Percentiles rank a stretch among this genome's conserved stretches.
phyloP scores from a whole-genome alignment of 306 rosid species.

The Vicia faba region DNA sequence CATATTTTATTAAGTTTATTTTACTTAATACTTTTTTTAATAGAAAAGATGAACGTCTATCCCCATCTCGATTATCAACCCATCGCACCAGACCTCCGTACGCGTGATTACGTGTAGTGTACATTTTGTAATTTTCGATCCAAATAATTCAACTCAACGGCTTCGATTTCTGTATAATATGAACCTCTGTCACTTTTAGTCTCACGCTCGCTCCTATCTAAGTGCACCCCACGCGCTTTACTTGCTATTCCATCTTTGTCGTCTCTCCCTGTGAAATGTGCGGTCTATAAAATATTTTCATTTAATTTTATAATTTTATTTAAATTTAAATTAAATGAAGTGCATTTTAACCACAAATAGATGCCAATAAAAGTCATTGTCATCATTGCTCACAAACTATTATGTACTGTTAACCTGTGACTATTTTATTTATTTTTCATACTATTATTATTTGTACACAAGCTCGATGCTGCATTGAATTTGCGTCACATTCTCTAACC shows the following conservation, averaged over 20 bases:
- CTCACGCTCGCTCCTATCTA: neutral
- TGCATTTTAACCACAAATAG: neutral
- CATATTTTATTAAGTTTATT: no score
- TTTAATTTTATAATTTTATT: neutral
- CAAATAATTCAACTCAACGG: conserved; percentile 5
- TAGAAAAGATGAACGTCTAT: no score
- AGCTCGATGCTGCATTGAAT: conserved; percentile 1
- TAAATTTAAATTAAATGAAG: neutral
- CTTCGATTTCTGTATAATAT: neutral
- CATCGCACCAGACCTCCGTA: conserved; percentile 38
- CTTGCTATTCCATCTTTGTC: neutral
- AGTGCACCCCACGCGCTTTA: conserved; percentile 25
- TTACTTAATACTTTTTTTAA: no score
- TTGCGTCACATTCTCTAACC: conserved; percentile 2
- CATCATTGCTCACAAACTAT: neutral
- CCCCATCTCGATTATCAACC: neutral
- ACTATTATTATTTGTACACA: neutral
- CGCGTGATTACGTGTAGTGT: conserved; percentile 18
- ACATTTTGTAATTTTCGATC: neutral
- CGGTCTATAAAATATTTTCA: neutral
- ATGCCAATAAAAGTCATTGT: neutral
- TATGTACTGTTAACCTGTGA: neutral
- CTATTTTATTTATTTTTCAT: neutral
- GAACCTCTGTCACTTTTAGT: neutral
- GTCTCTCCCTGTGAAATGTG: neutral